phyloP scores from a whole-genome alignment of 1,284 basidiomycete species.

The Rhodotorula sp. region DNA sequence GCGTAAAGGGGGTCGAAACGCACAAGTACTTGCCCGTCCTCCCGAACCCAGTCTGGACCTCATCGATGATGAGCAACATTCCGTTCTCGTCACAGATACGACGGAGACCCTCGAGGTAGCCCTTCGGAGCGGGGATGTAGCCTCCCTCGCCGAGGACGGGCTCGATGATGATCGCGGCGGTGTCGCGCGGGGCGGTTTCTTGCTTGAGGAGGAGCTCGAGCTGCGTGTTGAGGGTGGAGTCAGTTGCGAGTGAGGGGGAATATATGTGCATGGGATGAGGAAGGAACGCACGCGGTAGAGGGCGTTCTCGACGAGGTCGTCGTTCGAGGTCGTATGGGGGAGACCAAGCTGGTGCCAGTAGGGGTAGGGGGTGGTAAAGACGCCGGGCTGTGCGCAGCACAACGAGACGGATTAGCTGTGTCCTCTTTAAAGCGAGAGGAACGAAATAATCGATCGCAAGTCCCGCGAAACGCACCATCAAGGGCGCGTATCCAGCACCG shows the following conservation, averaged over 20 bases:
- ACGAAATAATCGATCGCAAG: not conserved
- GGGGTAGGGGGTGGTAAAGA: conserved; percentile 78
- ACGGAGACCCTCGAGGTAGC: conserved; percentile 76
- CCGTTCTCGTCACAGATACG: conserved; percentile 81
- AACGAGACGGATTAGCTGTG: not conserved
- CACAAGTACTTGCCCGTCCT: conserved; percentile 81
- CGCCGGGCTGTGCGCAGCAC: conserved; percentile 66
- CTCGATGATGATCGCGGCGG: conserved; percentile 88
- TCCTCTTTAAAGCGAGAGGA: not conserved
- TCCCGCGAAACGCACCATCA: conserved; percentile 63
- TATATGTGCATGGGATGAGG: not conserved
- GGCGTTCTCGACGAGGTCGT: conserved; percentile 66
- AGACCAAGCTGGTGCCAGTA: conserved; percentile 87
- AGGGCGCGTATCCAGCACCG: conserved; percentile 69
- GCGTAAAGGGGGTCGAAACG: too few relatives aligned
- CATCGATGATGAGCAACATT: conserved; percentile 57
- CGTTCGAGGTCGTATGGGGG: conserved; percentile 61
- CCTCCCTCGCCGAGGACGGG: conserved; percentile 71
- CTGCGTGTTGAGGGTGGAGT: conserved; percentile 14
- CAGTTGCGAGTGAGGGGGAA: too few relatives aligned
- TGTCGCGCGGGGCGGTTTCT: conserved; percentile 79
- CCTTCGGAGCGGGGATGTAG: conserved; percentile 81
- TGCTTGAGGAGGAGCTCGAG: conserved; percentile 79
- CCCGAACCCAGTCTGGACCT: conserved; percentile 77
- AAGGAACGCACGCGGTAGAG: conserved; percentile 25